Conservation (phyloP, 306 rosid genomes). For the Comarum palustre region DNA sequence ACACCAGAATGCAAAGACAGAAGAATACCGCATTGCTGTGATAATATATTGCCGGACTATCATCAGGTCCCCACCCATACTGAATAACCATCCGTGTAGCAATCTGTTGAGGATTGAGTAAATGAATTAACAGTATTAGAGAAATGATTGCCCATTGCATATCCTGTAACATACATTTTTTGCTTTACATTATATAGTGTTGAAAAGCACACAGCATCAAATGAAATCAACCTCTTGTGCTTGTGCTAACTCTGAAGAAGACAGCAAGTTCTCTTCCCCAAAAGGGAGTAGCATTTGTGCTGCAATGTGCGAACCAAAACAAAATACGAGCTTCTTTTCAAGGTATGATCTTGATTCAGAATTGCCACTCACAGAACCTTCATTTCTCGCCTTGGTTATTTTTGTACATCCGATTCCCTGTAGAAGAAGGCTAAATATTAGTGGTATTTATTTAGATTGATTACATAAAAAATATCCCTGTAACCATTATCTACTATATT, state of each 20-base stretch:
- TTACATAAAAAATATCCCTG: background rate
- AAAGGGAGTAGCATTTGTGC: slow-evolving; percentile 93
- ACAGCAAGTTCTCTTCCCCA: slow-evolving; percentile 88
- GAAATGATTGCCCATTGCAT: background rate
- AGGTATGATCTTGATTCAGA: slow-evolving; percentile 91
- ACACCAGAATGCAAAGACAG: slow-evolving; percentile 30
- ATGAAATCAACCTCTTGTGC: slow-evolving; percentile 80
- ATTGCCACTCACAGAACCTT: slow-evolving; percentile 61
- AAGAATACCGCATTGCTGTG: slow-evolving; percentile 67
- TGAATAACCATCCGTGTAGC: slow-evolving; percentile 96
- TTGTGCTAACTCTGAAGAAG: slow-evolving; percentile 70
- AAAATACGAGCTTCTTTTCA: slow-evolving; percentile 93
- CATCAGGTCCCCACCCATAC: slow-evolving; percentile 99
- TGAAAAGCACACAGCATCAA: slow-evolving; percentile 20
- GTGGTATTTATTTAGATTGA: slow-evolving; percentile 22
- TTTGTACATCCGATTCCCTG: slow-evolving; percentile 99
- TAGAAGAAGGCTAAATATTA: slow-evolving; percentile 25
- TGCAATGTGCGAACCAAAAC: slow-evolving; percentile 86
- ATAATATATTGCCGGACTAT: slow-evolving; percentile 91
- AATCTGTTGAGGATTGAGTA: slow-evolving; percentile 52
- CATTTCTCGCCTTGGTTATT: slow-evolving; percentile 67
- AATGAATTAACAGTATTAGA: background rate
- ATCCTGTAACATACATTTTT: slow-evolving; percentile 10
- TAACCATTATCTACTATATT: background rate
- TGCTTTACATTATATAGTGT: slow-evolving; percentile 25